phyloP scores from a whole-genome alignment of 2,329 filamentous ascomycete species.

The Exophiala xenobiotica region DNA sequence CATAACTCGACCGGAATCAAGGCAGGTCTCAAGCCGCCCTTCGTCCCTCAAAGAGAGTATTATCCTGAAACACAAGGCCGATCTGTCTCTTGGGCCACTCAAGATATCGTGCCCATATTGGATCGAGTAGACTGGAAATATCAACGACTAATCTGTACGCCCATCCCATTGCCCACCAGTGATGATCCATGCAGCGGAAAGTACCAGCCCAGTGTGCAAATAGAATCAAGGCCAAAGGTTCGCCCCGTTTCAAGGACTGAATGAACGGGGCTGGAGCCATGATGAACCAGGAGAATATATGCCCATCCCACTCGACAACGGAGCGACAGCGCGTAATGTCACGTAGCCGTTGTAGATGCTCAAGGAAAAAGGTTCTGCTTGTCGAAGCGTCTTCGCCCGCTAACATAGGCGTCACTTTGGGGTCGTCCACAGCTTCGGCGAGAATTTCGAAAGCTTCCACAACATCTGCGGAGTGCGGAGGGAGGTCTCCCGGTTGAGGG shows the following conservation, averaged over 20 bases:
- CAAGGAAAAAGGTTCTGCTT: constrained; percentile 14
- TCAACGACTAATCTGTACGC: constrained; percentile 29
- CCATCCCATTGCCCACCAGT: constrained; percentile 32
- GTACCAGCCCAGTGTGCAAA: constrained; percentile 30
- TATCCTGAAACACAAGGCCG: constrained; percentile 23
- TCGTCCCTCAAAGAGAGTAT: constrained; percentile 13
- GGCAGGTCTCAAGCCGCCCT: constrained; percentile 2
- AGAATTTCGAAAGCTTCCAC: constrained; percentile 24
- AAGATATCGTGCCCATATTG: constrained; percentile 24
- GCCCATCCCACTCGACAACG: constrained; percentile 30
- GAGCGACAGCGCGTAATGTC: constrained; percentile 27
- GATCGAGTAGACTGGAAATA: constrained; percentile 27
- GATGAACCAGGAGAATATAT: constrained; percentile 31
- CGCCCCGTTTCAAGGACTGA: constrained; percentile 24
- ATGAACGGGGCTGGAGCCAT: constrained; percentile 26
- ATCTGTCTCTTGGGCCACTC: constrained; percentile 28
- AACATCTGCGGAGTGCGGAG: constrained; percentile 26
- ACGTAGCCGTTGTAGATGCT: constrained; percentile 23
- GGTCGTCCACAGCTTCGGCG: constrained; percentile 15
- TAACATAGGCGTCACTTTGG: constrained; percentile 9
- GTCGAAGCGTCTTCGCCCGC: constrained; percentile 9
- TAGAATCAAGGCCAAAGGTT: constrained; percentile 27
- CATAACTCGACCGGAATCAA: neutral
- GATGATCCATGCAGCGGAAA: constrained; percentile 31
- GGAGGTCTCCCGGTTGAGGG: constrained; percentile 24